These are phyloP conservation scores for Boletales sp. DNA, from an alignment of 768 basidiomycete species.

Conservation along the genomic window DNA sequence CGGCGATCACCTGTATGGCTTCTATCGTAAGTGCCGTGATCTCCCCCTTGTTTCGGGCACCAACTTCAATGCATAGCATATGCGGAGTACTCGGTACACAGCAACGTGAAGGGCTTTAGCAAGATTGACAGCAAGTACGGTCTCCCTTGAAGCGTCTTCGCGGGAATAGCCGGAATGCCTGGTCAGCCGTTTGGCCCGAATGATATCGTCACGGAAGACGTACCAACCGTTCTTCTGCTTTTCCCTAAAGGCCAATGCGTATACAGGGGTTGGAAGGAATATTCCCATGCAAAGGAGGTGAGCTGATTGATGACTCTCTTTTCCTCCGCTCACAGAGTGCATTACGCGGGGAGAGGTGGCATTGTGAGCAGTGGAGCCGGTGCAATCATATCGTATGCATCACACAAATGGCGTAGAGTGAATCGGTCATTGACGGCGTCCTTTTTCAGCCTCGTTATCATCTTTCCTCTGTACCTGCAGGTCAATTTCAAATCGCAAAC, in stretches of 20 bases:
- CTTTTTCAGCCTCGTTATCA: slow-evolving; percentile 39
- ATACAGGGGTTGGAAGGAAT: slow-evolving; percentile 6
- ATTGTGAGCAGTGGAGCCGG: slow-evolving; percentile 45
- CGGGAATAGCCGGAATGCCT: slow-evolving; percentile 29
- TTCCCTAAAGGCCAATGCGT: slow-evolving; percentile 15
- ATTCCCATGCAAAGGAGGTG: slow-evolving; percentile 16
- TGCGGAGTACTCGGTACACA: slow-evolving; percentile 15
- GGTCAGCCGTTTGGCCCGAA: neutral
- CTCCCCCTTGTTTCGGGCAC: neutral
- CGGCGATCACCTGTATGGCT: slow-evolving; percentile 1
- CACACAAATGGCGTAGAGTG: neutral
- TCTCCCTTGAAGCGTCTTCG: slow-evolving; percentile 26
- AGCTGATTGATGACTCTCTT: slow-evolving; percentile 2
- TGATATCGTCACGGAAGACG: neutral
- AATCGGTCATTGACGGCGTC: neutral
- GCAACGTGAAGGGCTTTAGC: neutral
- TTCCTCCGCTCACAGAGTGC: neutral
- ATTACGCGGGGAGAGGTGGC: slow-evolving; percentile 42
- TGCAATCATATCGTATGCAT: slow-evolving; percentile 58
- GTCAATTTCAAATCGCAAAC: too few relatives aligned
- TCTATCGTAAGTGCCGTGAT: slow-evolving; percentile 25
- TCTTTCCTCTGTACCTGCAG: too few relatives aligned
- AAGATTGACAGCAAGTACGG: slow-evolving; percentile 23
- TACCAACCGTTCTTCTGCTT: too few relatives aligned
- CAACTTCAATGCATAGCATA: slow-evolving; percentile 21